These are phyloP conservation scores for Ophiorrhiza pumila DNA, from an alignment of 257 asterid genomes.

Conservation along the genomic window DNA sequence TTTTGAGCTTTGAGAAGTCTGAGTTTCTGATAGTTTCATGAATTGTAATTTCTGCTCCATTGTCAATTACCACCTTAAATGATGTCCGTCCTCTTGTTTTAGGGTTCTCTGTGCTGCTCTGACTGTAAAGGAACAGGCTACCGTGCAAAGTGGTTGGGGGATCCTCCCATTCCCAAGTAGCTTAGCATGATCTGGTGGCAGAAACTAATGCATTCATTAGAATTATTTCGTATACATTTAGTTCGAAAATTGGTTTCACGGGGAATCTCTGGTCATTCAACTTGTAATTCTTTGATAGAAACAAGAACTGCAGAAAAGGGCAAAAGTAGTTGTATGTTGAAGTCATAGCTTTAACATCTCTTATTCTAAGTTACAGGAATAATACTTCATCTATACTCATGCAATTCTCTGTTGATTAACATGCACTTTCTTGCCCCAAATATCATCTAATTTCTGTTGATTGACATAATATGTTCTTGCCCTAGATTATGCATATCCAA, in stretches of 20 bases:
- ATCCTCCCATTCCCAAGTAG: constrained; percentile 59
- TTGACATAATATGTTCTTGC: too few relatives aligned
- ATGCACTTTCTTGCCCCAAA: too few relatives aligned
- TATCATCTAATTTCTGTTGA: too few relatives aligned
- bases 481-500: too few relatives aligned
- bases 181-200: constrained; percentile 2
- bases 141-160: constrained; percentile 90
- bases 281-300: constrained; percentile 2
- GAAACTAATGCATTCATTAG: neutral
- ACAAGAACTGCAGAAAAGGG: neutral
- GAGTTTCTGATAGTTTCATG: neutral
- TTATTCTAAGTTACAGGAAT: neutral
- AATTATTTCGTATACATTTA: neutral
- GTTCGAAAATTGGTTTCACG: neutral
- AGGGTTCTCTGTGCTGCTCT: constrained; percentile 77
- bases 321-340: neutral
- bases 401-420: too few relatives aligned
- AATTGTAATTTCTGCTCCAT: neutral
- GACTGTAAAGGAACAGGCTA: constrained; percentile 92
- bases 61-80: neutral
- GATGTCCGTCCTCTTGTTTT: constrained; percentile 3
- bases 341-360: neutral
- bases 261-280: neutral
- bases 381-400: neutral
- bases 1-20: neutral